phyloP scores from a whole-genome alignment of 139 green algal genomes.

The Zygnema cylindricum region DNA sequence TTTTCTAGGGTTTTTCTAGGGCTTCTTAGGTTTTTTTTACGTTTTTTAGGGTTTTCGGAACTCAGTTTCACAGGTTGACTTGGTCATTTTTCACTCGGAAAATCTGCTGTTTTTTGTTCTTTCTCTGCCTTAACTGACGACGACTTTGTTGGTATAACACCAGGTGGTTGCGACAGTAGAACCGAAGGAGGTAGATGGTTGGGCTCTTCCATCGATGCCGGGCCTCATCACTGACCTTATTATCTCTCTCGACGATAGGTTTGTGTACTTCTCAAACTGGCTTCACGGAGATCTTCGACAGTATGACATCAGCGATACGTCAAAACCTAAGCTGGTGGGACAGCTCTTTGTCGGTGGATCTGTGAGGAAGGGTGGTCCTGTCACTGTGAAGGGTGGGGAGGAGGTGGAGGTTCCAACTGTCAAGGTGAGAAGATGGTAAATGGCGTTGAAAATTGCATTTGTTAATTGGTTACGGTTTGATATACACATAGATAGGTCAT shows the following conservation, averaged over 20 bases:
- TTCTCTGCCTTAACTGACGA: too few species aligned
- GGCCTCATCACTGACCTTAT: conserved; percentile 88
- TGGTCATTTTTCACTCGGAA: background rate
- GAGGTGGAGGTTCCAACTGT: conserved; percentile 33
- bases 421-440: too few species aligned
- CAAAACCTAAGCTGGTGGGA: conserved; percentile 69
- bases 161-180: conserved; percentile 15
- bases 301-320: conserved; percentile 82
- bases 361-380: conserved; percentile 66
- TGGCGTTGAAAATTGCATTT: too few species aligned
- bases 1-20: too few species aligned
- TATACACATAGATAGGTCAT: too few species aligned
- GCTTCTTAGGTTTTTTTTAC: background rate
- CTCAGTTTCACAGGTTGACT: background rate
- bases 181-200: conserved; percentile 75
- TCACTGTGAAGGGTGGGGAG: conserved; percentile 65
- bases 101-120: too few species aligned
- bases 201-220: conserved; percentile 80
- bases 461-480: too few species aligned
- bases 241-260: conserved; percentile 81
- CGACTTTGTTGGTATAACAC: too few species aligned
- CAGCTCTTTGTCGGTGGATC: conserved; percentile 79
- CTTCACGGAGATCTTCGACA: conserved; percentile 63
- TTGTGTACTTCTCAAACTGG: conserved; percentile 83
- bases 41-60: background rate